Percentiles rank a stretch among this genome's conserved stretches.
These are phyloP conservation scores for Thelephora terrestris DNA, from an alignment of 1,284 basidiomycete genomes.

Conservation along the genomic window DNA sequence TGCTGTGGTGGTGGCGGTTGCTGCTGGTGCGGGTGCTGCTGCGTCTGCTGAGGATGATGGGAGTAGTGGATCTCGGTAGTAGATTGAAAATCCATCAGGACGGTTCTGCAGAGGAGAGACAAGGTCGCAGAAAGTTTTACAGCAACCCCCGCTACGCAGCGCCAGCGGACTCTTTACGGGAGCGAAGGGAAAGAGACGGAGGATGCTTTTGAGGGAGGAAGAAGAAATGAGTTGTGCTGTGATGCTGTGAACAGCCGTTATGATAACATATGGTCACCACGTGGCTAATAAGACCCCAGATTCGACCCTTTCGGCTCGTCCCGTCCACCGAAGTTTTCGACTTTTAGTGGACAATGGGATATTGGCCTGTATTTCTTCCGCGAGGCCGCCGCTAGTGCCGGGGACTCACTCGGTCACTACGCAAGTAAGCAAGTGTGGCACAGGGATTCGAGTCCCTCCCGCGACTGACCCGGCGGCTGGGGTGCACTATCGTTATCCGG, in stretches of 20 bases:
- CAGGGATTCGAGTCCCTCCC: no score
- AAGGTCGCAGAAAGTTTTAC: no score
- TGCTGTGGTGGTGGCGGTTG: constrained; percentile 7
- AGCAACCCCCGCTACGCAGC: constrained; percentile 10
- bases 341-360: no score
- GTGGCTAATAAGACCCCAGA: no score
- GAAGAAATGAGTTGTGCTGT: not conserved
- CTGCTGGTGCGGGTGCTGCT: constrained; percentile 9
- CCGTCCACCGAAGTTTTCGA: no score
- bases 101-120: not conserved
- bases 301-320: no score
- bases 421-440: no score
- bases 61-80: not conserved
- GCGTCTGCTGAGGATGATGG: constrained; percentile 1
- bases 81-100: not conserved
- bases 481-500: no score
- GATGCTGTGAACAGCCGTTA: constrained; percentile 2
- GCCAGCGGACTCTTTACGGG: constrained; percentile 23
- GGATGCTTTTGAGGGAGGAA: constrained; percentile 1
- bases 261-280: constrained; percentile 1
- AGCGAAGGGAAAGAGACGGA: constrained; percentile 15
- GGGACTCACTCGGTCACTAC: no score
- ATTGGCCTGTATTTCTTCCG: no score
- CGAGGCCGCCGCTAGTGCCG: no score
- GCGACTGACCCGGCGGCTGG: no score